Evolutionary conservation across 1,284 basidiomycete species (phyloP).

Genomic region (Naganishia cerealis): DNA sequence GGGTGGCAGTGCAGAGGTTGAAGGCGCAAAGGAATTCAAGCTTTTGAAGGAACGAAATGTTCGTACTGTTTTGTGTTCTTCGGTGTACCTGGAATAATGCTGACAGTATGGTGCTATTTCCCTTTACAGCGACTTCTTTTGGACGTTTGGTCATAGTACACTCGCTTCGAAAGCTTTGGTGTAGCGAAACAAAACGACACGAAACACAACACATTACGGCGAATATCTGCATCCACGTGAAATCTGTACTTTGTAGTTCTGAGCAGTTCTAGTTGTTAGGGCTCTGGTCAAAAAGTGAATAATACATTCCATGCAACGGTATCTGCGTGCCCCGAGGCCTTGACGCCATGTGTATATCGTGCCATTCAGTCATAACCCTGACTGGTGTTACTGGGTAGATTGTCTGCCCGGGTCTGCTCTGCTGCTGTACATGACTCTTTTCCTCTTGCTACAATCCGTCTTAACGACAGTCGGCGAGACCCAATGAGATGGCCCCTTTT

Average conservation of each 20-base stretch:
- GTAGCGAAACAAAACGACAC: background rate
- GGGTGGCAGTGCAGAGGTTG: constrained; percentile 77
- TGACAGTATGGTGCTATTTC: background rate
- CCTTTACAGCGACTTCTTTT: constrained; percentile 31
- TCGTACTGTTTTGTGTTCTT: constrained; percentile 36
- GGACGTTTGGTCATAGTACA: constrained; percentile 36
- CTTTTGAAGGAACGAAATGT: constrained; percentile 79
- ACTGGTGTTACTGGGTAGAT: too few relatives aligned
- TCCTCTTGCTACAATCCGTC: too few relatives aligned
- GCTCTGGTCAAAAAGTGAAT: background rate
- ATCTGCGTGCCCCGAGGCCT: too few relatives aligned
- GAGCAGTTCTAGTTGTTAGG: background rate
- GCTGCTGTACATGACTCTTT: too few relatives aligned
- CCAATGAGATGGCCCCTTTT: too few relatives aligned
- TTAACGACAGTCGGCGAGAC: too few relatives aligned
- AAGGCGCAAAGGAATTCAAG: constrained; percentile 87
- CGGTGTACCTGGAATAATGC: background rate
- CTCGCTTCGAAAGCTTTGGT: background rate
- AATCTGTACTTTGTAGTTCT: background rate
- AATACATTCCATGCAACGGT: background rate
- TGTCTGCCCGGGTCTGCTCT: too few relatives aligned
- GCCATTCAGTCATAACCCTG: too few relatives aligned
- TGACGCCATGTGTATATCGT: too few relatives aligned
- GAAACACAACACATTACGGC: background rate
- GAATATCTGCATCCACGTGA: background rate